Conservation (phyloP, 202 grass and related monocot species). For the Digitaria exilis region DNA sequence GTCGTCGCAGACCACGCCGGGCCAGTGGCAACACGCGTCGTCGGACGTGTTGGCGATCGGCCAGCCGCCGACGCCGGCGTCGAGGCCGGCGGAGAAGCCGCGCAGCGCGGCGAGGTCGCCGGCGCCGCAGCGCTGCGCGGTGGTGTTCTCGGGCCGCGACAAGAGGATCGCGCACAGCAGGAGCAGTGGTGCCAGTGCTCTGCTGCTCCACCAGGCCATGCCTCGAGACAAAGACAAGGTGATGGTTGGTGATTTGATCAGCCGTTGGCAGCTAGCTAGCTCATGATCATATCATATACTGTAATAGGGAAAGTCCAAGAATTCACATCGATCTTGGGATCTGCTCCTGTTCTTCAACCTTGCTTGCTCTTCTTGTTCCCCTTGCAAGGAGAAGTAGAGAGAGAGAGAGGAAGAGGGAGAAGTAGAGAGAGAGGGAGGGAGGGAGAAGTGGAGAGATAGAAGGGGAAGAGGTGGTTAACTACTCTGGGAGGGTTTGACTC, state of each 20-base stretch:
- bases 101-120: constrained; percentile 58
- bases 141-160: neutral
- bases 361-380: neutral
- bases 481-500: constrained; percentile 48
- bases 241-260: constrained; percentile 1
- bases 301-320: neutral
- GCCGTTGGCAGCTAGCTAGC: neutral
- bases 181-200: neutral
- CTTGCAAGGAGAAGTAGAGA: neutral
- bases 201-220: constrained; percentile 9
- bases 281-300: neutral
- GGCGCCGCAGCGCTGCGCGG: constrained; percentile 40
- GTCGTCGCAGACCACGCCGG: constrained; percentile 55
- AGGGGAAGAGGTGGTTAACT: neutral
- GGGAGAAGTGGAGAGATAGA: neutral
- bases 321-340: constrained; percentile 20
- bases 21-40: constrained; percentile 66
- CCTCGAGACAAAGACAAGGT: constrained; percentile 15
- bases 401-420: neutral
- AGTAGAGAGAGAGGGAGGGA: too few species aligned
- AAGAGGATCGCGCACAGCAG: constrained; percentile 6
- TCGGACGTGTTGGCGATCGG: constrained; percentile 30
- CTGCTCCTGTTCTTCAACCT: neutral
- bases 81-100: constrained; percentile 51
- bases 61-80: constrained; percentile 52